Base-by-base conservation (phyloP, 129 eudicot species). In the Apium graveolens region DNA sequence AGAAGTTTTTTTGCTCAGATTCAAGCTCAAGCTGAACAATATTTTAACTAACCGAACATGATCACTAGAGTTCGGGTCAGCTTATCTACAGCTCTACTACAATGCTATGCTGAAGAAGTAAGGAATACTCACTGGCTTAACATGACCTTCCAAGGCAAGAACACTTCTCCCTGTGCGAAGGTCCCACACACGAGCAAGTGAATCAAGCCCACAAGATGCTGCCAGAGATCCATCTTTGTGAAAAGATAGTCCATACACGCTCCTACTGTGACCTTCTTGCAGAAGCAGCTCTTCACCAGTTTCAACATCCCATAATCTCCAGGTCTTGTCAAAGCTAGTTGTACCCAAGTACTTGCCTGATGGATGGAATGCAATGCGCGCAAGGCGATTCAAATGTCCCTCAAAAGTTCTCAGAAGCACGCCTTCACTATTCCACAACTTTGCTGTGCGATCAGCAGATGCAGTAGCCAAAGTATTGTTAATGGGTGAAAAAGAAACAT, bases 121-220 rank as follows among this genome's bases (percentile, higher is more conserved):
- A 18, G 49, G 0, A 32, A 29, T 60, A 77, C 93, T 87, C 60
- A 95, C 99, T 66, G 97, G 97, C 79, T 95, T 95, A 78, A 95
- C 97, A 78, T 95, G 99, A 68, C 99, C 99, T 90, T 95, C 96
- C 66, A 95, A 80, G 73, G 97, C 87, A 86, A 95, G 99, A 79
- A 95, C 82, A 80, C 96, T 95, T 87, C 92, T 90, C 78, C 99
- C 99, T 29, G 99, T 80, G 65, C 99, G 87, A 48, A 95, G 83
- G 82, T 95, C 99, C 99, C 97, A 95, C 13, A 95, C 97, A 73
- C 99, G 96, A 53, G 94, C 94, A 82, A 95, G 95, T n/a, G 97
- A 83, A 86, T 95, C 99, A 26, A 95, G 88, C 29, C 99, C 99
- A 74, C 96, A 91, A 31, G 97, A 92, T 43, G 97, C 97, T 3